Percentiles rank a stretch among this genome's conserved stretches.
Evolutionary conservation across 164 flowering plant species (phyloP).

Genomic region (Tinospora cordifolia): DNA sequence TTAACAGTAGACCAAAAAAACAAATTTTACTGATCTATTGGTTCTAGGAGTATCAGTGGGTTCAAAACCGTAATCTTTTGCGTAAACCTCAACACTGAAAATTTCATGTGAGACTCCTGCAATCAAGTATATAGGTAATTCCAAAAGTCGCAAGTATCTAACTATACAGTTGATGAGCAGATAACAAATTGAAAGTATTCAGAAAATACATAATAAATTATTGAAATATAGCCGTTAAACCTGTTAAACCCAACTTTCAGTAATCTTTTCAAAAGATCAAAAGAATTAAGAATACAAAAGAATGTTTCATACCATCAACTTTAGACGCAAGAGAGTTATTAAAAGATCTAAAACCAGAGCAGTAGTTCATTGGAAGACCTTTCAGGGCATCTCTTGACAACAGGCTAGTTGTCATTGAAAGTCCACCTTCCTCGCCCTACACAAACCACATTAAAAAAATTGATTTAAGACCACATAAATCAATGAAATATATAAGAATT

Average conservation of each 20-base stretch:
- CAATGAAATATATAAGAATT: neutral
- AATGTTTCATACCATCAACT: conserved; percentile 52
- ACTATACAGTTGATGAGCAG: too few species aligned
- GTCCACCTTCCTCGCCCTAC: conserved; percentile 99
- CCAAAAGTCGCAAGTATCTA: neutral
- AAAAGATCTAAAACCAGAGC: conserved; percentile 84
- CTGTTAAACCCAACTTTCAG: neutral
- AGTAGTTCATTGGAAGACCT: conserved; percentile 93
- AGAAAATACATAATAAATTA: neutral
- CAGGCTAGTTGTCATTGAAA: conserved; percentile 87
- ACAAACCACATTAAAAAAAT: conserved; percentile 9
- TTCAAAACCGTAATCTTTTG: conserved; percentile 74
- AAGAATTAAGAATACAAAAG: conserved; percentile 3
- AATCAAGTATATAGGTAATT: conserved; percentile 11
- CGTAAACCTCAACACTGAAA: conserved; percentile 69
- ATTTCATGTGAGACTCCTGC: conserved; percentile 86
- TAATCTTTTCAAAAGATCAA: neutral
- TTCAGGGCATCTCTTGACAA: conserved; percentile 53
- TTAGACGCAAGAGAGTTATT: conserved; percentile 35
- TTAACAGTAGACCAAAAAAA: neutral
- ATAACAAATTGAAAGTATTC: neutral
- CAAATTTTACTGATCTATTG: conserved; percentile 83
- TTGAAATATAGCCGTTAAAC: neutral
- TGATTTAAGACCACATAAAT: neutral
- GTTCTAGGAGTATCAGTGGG: conserved; percentile 94